Evolutionary conservation across 305 asterid species (phyloP), one percentile per base, ranked within the genome.

Genomic region (Solanum hybrid): DNA sequence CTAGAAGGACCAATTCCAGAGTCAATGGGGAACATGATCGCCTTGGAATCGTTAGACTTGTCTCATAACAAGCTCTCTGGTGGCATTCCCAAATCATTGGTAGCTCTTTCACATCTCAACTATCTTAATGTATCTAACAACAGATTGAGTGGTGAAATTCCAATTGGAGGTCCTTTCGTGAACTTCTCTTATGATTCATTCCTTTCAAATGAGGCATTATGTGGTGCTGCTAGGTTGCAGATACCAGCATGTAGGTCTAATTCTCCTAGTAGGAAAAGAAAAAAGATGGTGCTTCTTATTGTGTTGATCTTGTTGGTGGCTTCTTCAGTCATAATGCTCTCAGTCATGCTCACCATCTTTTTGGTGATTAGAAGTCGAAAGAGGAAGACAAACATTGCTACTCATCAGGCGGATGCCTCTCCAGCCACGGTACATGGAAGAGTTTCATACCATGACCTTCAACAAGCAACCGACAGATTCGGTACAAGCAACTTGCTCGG

Each of bases 151-250:
- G 94, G 94, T 7, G 94, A 90, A 87, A 92, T 93, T 79, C 94
- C 95, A 13, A 57, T 81, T 3, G 87, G 32, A 24, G 95, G 94
- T 89, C 93, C 96, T 24, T 95, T 95, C 29, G 7, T 5, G 37
- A 94, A 93, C 86, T 94, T 95, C 91, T 92, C 93, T 4, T 3
- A 11, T 29, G 90, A 92, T 45, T 92, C 93, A 8, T 94, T 93
- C 79, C 82, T 82, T 87, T 92, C 79, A 1, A 94, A 94, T 89
- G 88, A 81, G 5, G 94, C 27, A 20, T 27, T 94, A 2, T 94
- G 96, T 86, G 96, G 95, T 17, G 33, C 82, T 90, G 26, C 91
- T 1, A 81, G 84, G 45, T 91, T 92, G 31, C 90, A 73, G 34
- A 93, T 92, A 15, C 93, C 89, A 6, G 79, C 90, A 24, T 95